Base-by-base conservation (phyloP, 371 early-diverging fungal genomes). In the Zopfochytrium polystomum region DNA sequence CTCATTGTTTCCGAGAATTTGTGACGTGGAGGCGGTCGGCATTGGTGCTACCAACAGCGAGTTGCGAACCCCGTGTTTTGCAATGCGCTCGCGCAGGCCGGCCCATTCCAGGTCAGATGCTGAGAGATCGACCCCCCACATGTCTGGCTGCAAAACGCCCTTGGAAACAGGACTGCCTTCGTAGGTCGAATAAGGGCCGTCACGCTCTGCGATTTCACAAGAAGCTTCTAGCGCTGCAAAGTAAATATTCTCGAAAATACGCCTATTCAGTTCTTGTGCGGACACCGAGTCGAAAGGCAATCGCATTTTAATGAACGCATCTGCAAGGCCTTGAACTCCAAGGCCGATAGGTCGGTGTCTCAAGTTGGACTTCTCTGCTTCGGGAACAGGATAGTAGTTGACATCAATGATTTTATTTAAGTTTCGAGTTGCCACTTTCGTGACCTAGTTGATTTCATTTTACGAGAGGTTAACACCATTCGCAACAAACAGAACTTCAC, bases 11-110 rank as follows among this genome's bases (percentile, higher is more conserved):
- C 99, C 99, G 43, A 98, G 85, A 55, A 99, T 97, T 76, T 99
- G 99, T 18, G 96, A 95, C 3, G 99, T 99, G 22, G 93, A 92
- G 1, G 99, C 99, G 0, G 99, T 99, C 13, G 99, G 99, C 99
- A 99, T 99, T 2, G 97, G 98, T 9, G 99, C 98, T 3, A 98
- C 85, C 20, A 99, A 76, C n/a, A 99, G 80, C 25, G 93, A 93
- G 83, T 99, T 99, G 54, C 99, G 89, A n/a, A 96, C 89, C 60
- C 99, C 99, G 68, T 88, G 79, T 68, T 89, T 64, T 27, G 86
- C 84, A 57, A 99, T 93, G 56, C 84, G 80, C 20, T 76, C 80
- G 32, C 96, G 85, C 26, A 99, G 81, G 0, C 70, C 76, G 26
- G 80, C 80, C 99, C 99, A 99, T 79, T 99, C 92, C 50, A 83